These are phyloP conservation scores for Claviceps pusilla DNA, from an alignment of 2,329 filamentous ascomycete species.

Conservation along the genomic window DNA sequence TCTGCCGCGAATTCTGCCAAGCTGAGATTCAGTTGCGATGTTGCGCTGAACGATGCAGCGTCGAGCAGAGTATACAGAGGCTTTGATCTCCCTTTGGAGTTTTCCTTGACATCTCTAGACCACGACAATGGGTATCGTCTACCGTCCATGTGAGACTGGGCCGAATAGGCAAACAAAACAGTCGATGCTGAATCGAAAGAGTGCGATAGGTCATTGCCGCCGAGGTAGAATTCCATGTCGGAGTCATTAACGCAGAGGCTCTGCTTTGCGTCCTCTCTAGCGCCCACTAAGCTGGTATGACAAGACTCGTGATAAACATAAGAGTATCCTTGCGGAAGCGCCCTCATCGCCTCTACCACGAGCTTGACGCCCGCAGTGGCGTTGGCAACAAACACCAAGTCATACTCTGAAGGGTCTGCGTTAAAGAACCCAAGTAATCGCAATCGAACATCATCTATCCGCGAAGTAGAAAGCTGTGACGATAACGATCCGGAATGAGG, in stretches of 20 bases:
- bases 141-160: slow-evolving; percentile 88
- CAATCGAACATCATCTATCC: slow-evolving; percentile 62
- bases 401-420: slow-evolving; percentile 67
- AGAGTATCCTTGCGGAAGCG: slow-evolving; percentile 53
- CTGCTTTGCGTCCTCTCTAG: slow-evolving; percentile 52
- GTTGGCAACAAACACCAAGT: slow-evolving; percentile 83
- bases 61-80: slow-evolving; percentile 59
- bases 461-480: slow-evolving; percentile 59
- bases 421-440: slow-evolving; percentile 62
- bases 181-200: slow-evolving; percentile 10
- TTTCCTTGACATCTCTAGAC: slow-evolving; percentile 33
- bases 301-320: slow-evolving; percentile 74
- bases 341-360: slow-evolving; percentile 62
- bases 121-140: slow-evolving; percentile 57
- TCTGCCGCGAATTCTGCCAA: slow-evolving; percentile 52
- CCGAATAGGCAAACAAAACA: slow-evolving; percentile 62
- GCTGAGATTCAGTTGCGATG: slow-evolving; percentile 58
- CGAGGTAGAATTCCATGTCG: slow-evolving; percentile 52
- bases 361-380: slow-evolving; percentile 84
- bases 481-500: slow-evolving; percentile 76
- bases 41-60: slow-evolving; percentile 67
- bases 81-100: slow-evolving; percentile 6
- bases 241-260: slow-evolving; percentile 53
- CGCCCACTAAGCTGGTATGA: slow-evolving; percentile 77
- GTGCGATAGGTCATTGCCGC: slow-evolving; percentile 19